These are phyloP conservation scores for Aureobasidium lini DNA, from an alignment of 2,329 filamentous ascomycete species.

Conservation along the genomic window DNA sequence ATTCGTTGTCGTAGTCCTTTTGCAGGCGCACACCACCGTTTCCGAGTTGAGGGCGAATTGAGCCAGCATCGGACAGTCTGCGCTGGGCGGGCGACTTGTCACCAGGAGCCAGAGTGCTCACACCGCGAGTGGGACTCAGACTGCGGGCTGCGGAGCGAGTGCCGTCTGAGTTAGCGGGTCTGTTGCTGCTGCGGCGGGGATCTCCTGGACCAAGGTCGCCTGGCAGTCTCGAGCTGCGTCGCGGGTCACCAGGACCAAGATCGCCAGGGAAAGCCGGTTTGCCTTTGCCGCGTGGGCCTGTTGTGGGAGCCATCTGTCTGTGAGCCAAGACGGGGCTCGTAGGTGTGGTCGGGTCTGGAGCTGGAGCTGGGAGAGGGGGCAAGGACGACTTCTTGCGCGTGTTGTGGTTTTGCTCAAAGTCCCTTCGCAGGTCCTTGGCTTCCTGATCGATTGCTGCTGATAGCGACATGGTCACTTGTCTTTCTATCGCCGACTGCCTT, in stretches of 20 bases:
- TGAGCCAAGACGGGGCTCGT: background rate
- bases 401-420: slow-evolving; percentile 1
- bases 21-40: slow-evolving; percentile 12
- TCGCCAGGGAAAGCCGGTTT: slow-evolving; percentile 29
- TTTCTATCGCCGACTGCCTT: background rate
- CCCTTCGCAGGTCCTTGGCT: slow-evolving; percentile 12
- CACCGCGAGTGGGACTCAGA: slow-evolving; percentile 9
- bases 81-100: slow-evolving; percentile 6
- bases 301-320: background rate
- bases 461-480: slow-evolving; percentile 10
- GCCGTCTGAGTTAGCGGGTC: slow-evolving; percentile 2
- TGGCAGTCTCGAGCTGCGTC: slow-evolving; percentile 19
- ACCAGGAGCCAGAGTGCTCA: background rate
- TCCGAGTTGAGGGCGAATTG: slow-evolving; percentile 7
- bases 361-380: background rate
- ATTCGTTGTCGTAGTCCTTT: slow-evolving; percentile 15
- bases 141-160: slow-evolving; percentile 9
- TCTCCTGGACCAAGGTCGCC: slow-evolving; percentile 18
- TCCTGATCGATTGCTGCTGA: slow-evolving; percentile 11
- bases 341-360: background rate
- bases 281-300: slow-evolving; percentile 10
- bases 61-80: slow-evolving; percentile 12
- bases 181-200: slow-evolving; percentile 12
- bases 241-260: slow-evolving; percentile 28
- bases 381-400: background rate